Evolutionary conservation across 257 asterid genomes (phyloP), one percentile per base, ranked within the genome.

Genomic region (Nicotiana otophora): DNA sequence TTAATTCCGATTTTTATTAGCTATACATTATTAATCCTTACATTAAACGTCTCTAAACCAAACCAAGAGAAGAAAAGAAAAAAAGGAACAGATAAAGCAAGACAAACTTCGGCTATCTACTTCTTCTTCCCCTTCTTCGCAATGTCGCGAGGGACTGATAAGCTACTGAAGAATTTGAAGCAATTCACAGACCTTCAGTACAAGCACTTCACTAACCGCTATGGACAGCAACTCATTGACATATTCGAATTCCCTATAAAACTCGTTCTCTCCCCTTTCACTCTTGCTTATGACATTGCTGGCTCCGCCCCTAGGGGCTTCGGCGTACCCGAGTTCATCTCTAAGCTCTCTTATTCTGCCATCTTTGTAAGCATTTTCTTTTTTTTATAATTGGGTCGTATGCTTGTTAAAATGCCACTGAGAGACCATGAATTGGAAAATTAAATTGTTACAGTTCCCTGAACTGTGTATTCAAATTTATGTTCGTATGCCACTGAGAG

Each of bases 251-350:
- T 96, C 82, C 98, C 99, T 12, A 85, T 91, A 23, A 94, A 91
- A 87, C 87, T 96, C 4, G 93, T 96, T n/a, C 87, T 91, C 14
- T 87, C 90, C 33, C 98, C 99, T 31, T 89, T 96, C 89, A 94
- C 98, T 5, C 93, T 94, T 61, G 91, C 98, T 82, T 91, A 88
- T 84, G 98, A 91, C 93, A 90, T 96, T 58, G 97, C 98, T 62
- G 99, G 98, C 88, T 96, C 98, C 48, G 98, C 98, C n/a, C 98
- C 97, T 4, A 98, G 99, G 62, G 99, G 98, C n/a, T 96, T 94
- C 75, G 99, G 99, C 83, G 83, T 96, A 76, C 99, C 99, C 2
- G 97, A 96, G 76, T 80, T 94, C 90, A 87, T 94, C 74, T 93
- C 99, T 86, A 94, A 93, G 88, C 87, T 96, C 46, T 92, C 99